A percentile compares a stretch with the other conserved stretches of the same genome.
phyloP scores from a whole-genome alignment of 1,139 yeast species.

The Debaryomycetaceae sp. region DNA sequence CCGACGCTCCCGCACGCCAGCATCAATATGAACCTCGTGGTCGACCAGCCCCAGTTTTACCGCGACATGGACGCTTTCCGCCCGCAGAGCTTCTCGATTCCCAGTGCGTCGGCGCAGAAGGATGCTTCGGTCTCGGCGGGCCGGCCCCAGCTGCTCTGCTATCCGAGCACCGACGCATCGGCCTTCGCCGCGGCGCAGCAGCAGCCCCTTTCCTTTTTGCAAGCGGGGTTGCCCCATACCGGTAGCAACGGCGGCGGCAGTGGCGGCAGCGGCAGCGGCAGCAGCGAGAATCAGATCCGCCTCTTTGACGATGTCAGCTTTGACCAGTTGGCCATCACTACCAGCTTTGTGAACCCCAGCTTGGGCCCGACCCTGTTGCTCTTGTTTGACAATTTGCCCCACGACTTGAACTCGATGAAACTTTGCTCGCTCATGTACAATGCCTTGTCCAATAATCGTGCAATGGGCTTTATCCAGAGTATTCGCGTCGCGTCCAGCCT shows the following conservation, averaged over 20 bases:
- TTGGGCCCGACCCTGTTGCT: constrained; percentile 71
- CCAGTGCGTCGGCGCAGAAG: not conserved
- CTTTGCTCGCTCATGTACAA: constrained; percentile 24
- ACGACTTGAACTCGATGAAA: constrained; percentile 24
- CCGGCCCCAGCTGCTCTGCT: no score
- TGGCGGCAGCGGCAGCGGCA: not conserved
- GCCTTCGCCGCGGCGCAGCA: not conserved
- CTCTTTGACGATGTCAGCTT: constrained; percentile 49
- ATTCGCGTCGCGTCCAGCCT: constrained; percentile 46
- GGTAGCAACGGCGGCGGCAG: no score
- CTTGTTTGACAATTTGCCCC: constrained; percentile 68
- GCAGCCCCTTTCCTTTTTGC: not conserved
- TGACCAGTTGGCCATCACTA: constrained; percentile 29
- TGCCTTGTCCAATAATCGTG: constrained; percentile 15
- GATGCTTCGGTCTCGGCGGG: no score
- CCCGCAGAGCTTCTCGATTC: not conserved
- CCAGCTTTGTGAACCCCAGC: constrained; percentile 56
- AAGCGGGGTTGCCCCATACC: no score
- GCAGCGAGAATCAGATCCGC: constrained; percentile 15
- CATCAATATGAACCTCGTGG: not conserved
- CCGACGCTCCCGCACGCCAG: constrained; percentile 13
- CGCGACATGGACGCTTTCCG: not conserved
- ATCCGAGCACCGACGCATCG: not conserved
- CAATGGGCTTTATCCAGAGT: constrained; percentile 17
- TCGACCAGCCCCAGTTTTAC: not conserved